phyloP scores from a whole-genome alignment of 257 asterid species.

The Solanum gandarillasii region DNA sequence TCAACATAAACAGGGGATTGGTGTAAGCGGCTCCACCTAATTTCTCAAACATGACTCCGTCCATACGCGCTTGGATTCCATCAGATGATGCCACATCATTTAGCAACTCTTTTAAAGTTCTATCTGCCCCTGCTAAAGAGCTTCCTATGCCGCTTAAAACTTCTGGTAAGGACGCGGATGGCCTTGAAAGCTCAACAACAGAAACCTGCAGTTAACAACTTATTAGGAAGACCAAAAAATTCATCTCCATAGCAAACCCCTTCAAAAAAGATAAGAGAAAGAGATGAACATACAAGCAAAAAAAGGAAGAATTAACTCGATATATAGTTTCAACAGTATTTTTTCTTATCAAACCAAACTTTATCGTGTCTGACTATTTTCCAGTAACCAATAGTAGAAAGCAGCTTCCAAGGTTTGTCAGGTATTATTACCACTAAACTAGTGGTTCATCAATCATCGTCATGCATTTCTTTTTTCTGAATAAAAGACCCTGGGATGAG shows the following conservation, averaged over 20 bases:
- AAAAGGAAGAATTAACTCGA: not conserved
- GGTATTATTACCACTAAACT: not conserved
- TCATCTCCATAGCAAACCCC: not conserved
- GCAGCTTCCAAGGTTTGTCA: not conserved
- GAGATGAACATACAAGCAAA: not conserved
- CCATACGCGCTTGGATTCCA: slow-evolving; percentile 84
- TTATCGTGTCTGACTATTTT: not conserved
- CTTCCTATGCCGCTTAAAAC: slow-evolving; percentile 46
- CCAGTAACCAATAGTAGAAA: not conserved
- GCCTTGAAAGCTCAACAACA: slow-evolving; percentile 71
- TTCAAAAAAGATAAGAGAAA: not conserved
- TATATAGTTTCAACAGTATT: not conserved
- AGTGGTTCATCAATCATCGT: not conserved
- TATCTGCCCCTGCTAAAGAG: slow-evolving; percentile 50
- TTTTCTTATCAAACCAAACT: not conserved
- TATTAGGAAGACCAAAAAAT: not conserved
- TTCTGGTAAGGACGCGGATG: slow-evolving; percentile 61
- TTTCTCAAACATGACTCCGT: slow-evolving; percentile 55
- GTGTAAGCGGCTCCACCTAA: slow-evolving; percentile 42
- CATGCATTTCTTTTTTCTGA: not conserved
- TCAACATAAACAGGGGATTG: slow-evolving; percentile 25
- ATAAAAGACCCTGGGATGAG: not conserved
- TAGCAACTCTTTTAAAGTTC: slow-evolving; percentile 34
- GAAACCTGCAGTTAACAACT: slow-evolving; percentile 42
- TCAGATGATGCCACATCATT: slow-evolving; percentile 41